Conservation (phyloP, 768 basidiomycete genomes). For the Butyriboletus loyo region DNA sequence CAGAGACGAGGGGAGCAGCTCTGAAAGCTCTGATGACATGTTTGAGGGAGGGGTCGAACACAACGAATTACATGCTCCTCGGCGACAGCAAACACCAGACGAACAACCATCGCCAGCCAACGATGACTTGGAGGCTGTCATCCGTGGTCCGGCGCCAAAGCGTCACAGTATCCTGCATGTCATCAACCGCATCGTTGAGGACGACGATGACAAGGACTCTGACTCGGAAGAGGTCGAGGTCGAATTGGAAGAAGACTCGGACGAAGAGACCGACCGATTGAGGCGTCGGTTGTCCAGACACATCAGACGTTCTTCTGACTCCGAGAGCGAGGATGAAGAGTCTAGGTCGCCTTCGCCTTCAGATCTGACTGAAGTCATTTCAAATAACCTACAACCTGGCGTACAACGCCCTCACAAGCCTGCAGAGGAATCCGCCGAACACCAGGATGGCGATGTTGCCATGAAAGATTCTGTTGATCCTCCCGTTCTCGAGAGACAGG, state of each 20-base stretch:
- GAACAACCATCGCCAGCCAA: constrained; percentile 6
- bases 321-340: constrained; percentile 35
- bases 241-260: constrained; percentile 40
- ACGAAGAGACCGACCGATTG: constrained; percentile 31
- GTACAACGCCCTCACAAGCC: constrained; percentile 15
- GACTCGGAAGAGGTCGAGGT: constrained; percentile 41
- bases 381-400: constrained; percentile 29
- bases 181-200: constrained; percentile 28
- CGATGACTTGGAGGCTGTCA: constrained; percentile 38
- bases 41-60: constrained; percentile 18
- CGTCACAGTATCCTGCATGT: constrained; percentile 22
- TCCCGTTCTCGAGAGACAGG: not conserved
- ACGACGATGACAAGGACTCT: constrained; percentile 33
- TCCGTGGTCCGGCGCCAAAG: constrained; percentile 38
- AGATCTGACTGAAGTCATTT: constrained; percentile 29
- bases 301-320: constrained; percentile 30
- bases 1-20: constrained; percentile 40
- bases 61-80: constrained; percentile 1
- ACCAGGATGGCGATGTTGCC: constrained; percentile 1
- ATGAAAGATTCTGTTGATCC: constrained; percentile 7
- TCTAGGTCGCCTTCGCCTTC: constrained; percentile 15
- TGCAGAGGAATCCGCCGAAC: not conserved
- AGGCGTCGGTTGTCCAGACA: constrained; percentile 34
- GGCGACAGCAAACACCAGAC: not conserved
- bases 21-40: constrained; percentile 32